These are phyloP conservation scores for Myriosclerotinia curreyana DNA, from an alignment of 2,329 filamentous ascomycete genomes.

Conservation along the genomic window DNA sequence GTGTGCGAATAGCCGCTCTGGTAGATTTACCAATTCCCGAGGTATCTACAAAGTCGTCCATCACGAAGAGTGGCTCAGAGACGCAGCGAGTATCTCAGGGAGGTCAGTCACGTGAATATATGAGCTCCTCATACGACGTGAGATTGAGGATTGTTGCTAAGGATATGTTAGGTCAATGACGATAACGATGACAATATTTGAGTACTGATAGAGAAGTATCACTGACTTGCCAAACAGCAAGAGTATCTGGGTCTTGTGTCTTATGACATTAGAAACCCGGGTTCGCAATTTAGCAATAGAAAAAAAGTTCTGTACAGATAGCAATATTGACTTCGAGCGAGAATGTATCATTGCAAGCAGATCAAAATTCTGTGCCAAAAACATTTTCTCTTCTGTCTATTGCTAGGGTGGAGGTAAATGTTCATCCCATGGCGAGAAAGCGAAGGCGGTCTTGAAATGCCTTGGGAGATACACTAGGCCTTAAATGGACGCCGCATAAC, in stretches of 20 bases:
- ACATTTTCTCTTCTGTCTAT: not conserved
- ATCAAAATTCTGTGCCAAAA: not conserved
- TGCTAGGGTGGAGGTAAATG: not conserved
- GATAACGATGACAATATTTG: not conserved
- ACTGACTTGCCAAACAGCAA: conserved; percentile 1
- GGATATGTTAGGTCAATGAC: not conserved
- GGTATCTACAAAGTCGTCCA: conserved; percentile 20
- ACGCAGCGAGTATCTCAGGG: not conserved
- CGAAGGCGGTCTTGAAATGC: conserved; percentile 15
- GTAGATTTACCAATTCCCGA: conserved; percentile 22
- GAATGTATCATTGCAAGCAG: not conserved
- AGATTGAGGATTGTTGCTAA: not conserved
- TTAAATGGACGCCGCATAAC: conserved; percentile 1
- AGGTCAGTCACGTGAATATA: conserved; percentile 1
- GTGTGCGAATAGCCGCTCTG: not conserved
- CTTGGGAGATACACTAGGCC: not conserved
- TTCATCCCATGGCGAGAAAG: conserved; percentile 6
- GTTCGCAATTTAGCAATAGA: not conserved
- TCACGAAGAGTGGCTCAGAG: not conserved
- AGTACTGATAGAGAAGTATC: not conserved
- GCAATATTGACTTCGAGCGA: not conserved
- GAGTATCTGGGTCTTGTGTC: not conserved
- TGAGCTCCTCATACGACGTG: not conserved
- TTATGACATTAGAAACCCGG: not conserved
- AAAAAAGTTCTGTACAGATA: not conserved